Base-by-base conservation (phyloP, 202 grass and related monocot genomes). In the Carex arenaria region DNA sequence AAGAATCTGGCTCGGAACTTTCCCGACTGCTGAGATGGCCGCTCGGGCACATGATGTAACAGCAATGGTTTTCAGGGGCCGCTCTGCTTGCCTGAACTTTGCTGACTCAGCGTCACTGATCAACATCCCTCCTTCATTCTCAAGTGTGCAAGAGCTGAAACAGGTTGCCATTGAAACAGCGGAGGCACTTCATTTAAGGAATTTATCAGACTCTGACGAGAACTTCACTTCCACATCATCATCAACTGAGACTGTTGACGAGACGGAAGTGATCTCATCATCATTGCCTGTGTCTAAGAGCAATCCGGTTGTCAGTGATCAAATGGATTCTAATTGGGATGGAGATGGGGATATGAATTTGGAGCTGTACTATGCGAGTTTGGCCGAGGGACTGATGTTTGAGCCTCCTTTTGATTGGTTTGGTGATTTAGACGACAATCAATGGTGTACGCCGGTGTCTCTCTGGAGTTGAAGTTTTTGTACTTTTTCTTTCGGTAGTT, bases 21-120 rank as follows among this genome's bases (percentile, higher is more conserved):
- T 89, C 85, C 63, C 67, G 31, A 86, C 93, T 36, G 90, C 90
- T 43, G 93, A 95, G 45, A 66, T 82, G 5, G 93, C 93, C 0
- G 93, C 93, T 34, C 90, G 90, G 22, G 93, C 93, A 3, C 93
- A 95, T 85, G 93, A 95, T 80, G 93, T 91, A 8, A 88, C 90
- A 0, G 91, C 86, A 72, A 67, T 95, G 69, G 85, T 87, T 13
- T 72, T 96, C 7, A 23, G 64, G 6, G 84, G 89, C 14, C 32
- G 74, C 22, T 47, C 51, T 19, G 65, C 82, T 10, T 45, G 42
- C 70, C 87, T 97, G 80, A 97, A 97, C 53, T 97, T 97, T 80
- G 64, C 86, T 0, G 91, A 97, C 82, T 93, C 90, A 11, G 94
- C 89, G 17, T 88, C 87, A 87, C 85, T 87, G 71, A 85, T 96